Conservation (phyloP, 495 filamentous ascomycete species). For the Podospora bellae-mahoneyi region DNA sequence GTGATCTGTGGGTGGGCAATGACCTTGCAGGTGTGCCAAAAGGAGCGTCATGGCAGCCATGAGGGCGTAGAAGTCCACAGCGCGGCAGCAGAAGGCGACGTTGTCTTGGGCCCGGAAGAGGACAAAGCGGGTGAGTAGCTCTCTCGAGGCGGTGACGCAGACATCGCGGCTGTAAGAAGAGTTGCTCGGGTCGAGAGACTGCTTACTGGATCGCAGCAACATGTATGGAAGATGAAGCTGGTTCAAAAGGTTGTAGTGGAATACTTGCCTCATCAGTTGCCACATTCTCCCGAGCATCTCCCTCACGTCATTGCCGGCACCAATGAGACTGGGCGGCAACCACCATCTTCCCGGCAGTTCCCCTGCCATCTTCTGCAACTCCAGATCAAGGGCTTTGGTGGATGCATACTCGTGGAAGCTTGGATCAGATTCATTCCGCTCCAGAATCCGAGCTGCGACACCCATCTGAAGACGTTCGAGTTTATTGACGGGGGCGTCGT, state of each 20-base stretch:
- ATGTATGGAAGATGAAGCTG: conserved; percentile 41
- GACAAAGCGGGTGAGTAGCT: conserved; percentile 38
- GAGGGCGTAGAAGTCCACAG: conserved; percentile 40
- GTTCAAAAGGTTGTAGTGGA: conserved; percentile 34
- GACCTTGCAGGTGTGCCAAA: conserved; percentile 35
- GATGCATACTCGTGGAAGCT: conserved; percentile 12
- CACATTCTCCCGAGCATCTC: conserved; percentile 22
- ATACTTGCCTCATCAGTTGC: conserved; percentile 34
- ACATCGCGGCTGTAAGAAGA: conserved; percentile 39
- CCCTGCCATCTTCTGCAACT: conserved; percentile 32
- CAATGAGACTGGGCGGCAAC: conserved; percentile 20
- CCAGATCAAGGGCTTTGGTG: conserved; percentile 31
- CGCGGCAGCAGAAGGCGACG: conserved; percentile 33
- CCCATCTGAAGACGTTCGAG: conserved; percentile 33
- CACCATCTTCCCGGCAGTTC: conserved; percentile 38
- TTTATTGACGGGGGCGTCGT: conserved; percentile 26
- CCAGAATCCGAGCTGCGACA: conserved; percentile 27
- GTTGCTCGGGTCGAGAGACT: conserved; percentile 6
- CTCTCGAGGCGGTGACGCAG: conserved; percentile 37
- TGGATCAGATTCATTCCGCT: conserved; percentile 26
- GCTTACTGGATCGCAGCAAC: conserved; percentile 15
- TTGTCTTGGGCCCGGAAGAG: conserved; percentile 30
- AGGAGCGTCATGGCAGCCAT: conserved; percentile 35
- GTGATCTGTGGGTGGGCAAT: conserved; percentile 21
- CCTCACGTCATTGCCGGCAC: conserved; percentile 11